Conservation (phyloP, 805 yeast genomes). For the Ogataea methylovora region DNA sequence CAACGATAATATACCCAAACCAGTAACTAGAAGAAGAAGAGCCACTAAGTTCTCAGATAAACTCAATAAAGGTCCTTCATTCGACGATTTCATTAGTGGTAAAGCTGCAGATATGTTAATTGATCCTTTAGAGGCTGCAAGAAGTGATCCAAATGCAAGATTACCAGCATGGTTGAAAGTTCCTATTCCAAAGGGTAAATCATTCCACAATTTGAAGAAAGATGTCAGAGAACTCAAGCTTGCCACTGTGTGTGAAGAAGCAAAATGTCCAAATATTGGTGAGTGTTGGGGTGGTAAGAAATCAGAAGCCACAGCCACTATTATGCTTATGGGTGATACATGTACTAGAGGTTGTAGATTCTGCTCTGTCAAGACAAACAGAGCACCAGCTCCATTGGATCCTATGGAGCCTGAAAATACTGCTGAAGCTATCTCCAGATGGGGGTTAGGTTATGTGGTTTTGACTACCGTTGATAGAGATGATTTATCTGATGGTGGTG, state of each 20-base stretch:
- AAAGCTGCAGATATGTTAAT: conserved; percentile 57
- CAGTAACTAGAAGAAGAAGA: conserved; percentile 32
- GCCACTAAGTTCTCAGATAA: conserved; percentile 59
- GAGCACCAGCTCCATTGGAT: conserved; percentile 83
- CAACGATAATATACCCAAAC: background rate
- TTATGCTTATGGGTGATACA: conserved; percentile 97
- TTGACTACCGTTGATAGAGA: conserved; percentile 97
- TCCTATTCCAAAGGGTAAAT: conserved; percentile 92
- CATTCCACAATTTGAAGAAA: conserved; percentile 69
- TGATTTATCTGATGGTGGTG: conserved; percentile 89
- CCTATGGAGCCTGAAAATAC: conserved; percentile 97
- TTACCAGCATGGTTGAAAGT: conserved; percentile 93
- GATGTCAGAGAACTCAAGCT: conserved; percentile 85
- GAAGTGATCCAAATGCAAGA: conserved; percentile 61
- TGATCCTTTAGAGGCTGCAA: conserved; percentile 75
- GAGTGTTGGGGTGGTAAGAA: conserved; percentile 99
- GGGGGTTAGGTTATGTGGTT: conserved; percentile 98
- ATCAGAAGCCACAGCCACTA: conserved; percentile 93
- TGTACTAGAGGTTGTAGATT: conserved; percentile 99
- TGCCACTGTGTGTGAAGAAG: conserved; percentile 97
- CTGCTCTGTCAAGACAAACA: conserved; percentile 91
- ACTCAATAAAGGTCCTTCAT: conserved; percentile 81
- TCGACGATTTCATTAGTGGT: conserved; percentile 84
- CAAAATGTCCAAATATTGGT: conserved; percentile 98
- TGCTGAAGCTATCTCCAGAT: conserved; percentile 91